Percentiles rank a stretch among this genome's conserved stretches.
These are phyloP conservation scores for Cryptococcus jaspeensis DNA, from an alignment of 1,284 basidiomycete species.

Conservation along the genomic window DNA sequence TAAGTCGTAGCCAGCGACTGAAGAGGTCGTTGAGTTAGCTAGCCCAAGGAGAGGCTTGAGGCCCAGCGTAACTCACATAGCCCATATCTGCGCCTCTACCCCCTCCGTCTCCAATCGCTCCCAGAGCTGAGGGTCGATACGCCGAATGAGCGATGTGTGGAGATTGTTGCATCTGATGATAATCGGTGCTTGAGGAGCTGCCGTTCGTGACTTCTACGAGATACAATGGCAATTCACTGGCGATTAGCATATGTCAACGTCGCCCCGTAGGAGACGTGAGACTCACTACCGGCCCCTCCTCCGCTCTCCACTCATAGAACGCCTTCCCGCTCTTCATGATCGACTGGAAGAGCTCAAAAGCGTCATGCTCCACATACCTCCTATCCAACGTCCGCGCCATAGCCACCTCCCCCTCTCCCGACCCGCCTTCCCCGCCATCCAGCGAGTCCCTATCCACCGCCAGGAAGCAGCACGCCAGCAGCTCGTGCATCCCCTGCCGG, in stretches of 20 bases:
- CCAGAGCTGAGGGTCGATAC: constrained; percentile 79
- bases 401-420: constrained; percentile 16
- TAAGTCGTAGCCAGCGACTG: constrained; percentile 83
- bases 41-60: neutral
- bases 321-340: constrained; percentile 72
- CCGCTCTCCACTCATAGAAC: constrained; percentile 86
- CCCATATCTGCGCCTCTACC: constrained; percentile 91
- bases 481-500: constrained; percentile 87
- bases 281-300: constrained; percentile 44
- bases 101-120: constrained; percentile 69
- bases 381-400: constrained; percentile 44
- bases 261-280: neutral
- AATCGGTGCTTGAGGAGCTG: constrained; percentile 64
- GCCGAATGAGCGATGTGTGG: constrained; percentile 67
- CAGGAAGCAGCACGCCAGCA: constrained; percentile 79
- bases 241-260: too few species aligned
- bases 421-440: neutral
- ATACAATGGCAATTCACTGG: constrained; percentile 17
- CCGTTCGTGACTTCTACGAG: constrained; percentile 14
- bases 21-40: neutral
- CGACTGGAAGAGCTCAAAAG: constrained; percentile 73
- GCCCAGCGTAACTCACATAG: constrained; percentile 64
- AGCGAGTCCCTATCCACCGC: constrained; percentile 79
- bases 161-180: constrained; percentile 74
- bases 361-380: constrained; percentile 59